Evolutionary conservation across 306 rosid species (phyloP), one percentile per base, ranked within the genome.

Genomic region (Casuarina glauca): DNA sequence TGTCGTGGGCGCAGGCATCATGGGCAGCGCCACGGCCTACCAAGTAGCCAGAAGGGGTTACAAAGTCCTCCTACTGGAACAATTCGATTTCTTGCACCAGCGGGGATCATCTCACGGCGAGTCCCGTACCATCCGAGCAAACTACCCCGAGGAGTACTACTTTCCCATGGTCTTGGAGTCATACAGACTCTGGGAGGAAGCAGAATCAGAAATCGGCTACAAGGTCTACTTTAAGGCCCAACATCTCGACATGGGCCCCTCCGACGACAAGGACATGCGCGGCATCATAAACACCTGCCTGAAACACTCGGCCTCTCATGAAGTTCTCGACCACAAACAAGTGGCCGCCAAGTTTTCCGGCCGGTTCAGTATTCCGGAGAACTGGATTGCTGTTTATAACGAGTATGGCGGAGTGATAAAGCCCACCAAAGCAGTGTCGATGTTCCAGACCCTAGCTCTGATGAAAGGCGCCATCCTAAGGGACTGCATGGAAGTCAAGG

Each of bases 71-170:
- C 67, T 93, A 0, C 86, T 95, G 0, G 99, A 95, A 79, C 99
- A 95, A 12, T 93, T 81, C 81, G 99, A 95, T 74, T 93, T 95
- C 84, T 88, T 93, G 81, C 99, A 95, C 89, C 99, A 91, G 72
- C 89, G 97, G 2, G 99, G 97, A 43, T 95, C 99, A 53, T 95
- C 99, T 49, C 99, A 95, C 69, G 99, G 99, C n/a, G 99, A 95
- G 82, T 93, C 99, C n/a, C 97, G 99, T 45, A 95, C 97, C 48
- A 93, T 95, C 48, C 92, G 99, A 8, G 90, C 88, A 9, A 84
- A 92, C 46, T 93, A 95, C 52, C 81, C 85, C 0, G 91, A 93
- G 20, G 78, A 80, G 49, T 61, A 90, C 71, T 95, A 93, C 84
- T 72, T 57, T 45, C 44, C 80, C 12, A 9, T 95, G 16, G 99